Percentiles rank a stretch among this genome's conserved stretches.
These are phyloP conservation scores for Phialemonium atrogriseum DNA, from an alignment of 2,329 filamentous ascomycete species.

Conservation along the genomic window DNA sequence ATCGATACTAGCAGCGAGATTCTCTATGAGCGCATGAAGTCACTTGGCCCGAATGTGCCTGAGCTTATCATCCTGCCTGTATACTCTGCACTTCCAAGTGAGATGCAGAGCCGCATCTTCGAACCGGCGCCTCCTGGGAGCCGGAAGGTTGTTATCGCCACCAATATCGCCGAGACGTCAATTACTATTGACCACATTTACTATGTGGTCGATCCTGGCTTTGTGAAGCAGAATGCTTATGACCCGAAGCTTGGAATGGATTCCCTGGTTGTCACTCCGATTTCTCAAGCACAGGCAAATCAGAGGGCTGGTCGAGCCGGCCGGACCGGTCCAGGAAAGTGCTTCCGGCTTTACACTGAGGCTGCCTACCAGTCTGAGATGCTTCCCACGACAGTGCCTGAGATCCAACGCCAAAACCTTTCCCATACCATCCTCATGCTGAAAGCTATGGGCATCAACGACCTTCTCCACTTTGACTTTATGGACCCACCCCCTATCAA, in stretches of 20 bases:
- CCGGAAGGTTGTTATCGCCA: conserved; percentile 93
- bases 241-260: conserved; percentile 98
- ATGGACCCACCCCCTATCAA: conserved; percentile 98
- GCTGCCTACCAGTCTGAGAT: conserved; percentile 94
- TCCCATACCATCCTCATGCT: conserved; percentile 93
- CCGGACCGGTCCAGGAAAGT: conserved; percentile 90
- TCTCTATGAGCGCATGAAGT: conserved; percentile 91
- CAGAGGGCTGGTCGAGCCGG: conserved; percentile 89
- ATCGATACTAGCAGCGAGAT: conserved; percentile 95
- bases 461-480: conserved; percentile 94
- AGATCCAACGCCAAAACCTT: conserved; percentile 92
- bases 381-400: conserved; percentile 90
- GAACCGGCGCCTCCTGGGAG: conserved; percentile 81
- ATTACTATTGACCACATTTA: conserved; percentile 98
- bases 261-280: conserved; percentile 87
- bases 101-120: conserved; percentile 92
- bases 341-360: conserved; percentile 92
- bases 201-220: conserved; percentile 94
- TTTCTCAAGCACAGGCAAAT: conserved; percentile 93
- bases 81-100: conserved; percentile 87
- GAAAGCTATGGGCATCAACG: conserved; percentile 98
- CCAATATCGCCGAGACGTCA: conserved; percentile 96
- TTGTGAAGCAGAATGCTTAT: conserved; percentile 96
- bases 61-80: conserved; percentile 90
- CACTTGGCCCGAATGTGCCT: conserved; percentile 79